A percentile compares a stretch with the other conserved stretches of the same genome.
These are phyloP conservation scores for Tinospora cordifolia DNA, from an alignment of 164 flowering plant genomes.

Conservation along the genomic window DNA sequence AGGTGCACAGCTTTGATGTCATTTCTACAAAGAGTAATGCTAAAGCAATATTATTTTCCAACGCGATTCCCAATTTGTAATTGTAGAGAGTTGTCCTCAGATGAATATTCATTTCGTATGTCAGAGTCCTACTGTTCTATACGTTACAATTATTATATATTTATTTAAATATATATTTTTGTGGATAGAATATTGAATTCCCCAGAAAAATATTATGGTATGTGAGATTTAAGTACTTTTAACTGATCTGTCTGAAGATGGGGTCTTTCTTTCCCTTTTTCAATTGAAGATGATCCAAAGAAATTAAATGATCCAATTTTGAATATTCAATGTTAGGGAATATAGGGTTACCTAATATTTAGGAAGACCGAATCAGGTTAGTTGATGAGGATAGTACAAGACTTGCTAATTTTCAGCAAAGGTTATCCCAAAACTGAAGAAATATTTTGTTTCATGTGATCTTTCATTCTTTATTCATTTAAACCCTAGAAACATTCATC, in stretches of 20 bases:
- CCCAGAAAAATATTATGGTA: too few relatives aligned
- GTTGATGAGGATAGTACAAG: constrained; percentile 1
- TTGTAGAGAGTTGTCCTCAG: background rate
- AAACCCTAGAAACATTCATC: background rate
- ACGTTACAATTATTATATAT: background rate
- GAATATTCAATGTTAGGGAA: background rate
- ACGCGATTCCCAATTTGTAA: too few relatives aligned
- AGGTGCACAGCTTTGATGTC: too few relatives aligned
- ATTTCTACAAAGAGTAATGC: too few relatives aligned
- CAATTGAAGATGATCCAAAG: background rate
- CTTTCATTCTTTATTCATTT: background rate
- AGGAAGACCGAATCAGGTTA: background rate
- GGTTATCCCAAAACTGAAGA: background rate
- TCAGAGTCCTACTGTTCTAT: background rate
- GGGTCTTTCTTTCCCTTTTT: background rate
- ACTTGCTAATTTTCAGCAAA: background rate
- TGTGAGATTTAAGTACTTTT: background rate
- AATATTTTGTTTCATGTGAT: background rate
- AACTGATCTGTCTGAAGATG: too few relatives aligned
- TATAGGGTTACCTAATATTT: background rate
- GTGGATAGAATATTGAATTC: too few relatives aligned
- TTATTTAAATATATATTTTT: background rate
- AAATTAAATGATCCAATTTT: background rate
- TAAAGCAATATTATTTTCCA: too few relatives aligned
- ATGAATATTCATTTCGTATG: background rate